A percentile compares a stretch with the other conserved stretches of the same genome.
Conservation (phyloP, 441 rosid genomes). For the Manihot esculenta region DNA sequence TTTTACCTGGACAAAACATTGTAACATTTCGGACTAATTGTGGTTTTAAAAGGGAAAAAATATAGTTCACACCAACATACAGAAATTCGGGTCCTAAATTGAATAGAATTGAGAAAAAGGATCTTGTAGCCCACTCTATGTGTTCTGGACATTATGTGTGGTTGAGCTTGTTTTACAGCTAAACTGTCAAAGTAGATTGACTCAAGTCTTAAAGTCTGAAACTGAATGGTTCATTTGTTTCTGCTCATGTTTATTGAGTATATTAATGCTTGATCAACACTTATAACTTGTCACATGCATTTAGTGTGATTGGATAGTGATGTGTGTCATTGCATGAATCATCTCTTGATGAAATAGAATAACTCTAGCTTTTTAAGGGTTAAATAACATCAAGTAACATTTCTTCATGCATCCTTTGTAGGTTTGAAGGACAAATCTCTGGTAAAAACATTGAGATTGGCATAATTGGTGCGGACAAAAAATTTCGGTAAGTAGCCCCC, state of each 20-base stretch:
- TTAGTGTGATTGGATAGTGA: background rate
- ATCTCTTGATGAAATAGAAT: background rate
- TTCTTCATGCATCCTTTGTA: constrained; percentile 29
- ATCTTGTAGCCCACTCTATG: background rate
- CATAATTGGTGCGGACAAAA: constrained; percentile 80
- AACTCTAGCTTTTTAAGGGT: background rate
- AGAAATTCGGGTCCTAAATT: background rate
- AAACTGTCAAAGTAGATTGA: background rate
- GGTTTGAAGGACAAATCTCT: constrained; percentile 98
- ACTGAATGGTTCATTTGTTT: background rate
- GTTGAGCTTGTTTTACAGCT: background rate
- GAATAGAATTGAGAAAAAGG: background rate
- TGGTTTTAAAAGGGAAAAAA: background rate
- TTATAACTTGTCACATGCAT: background rate
- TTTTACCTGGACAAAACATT: background rate
- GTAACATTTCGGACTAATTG: background rate
- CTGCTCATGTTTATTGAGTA: background rate
- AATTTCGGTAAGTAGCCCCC: constrained; percentile 61
- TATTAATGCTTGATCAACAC: background rate
- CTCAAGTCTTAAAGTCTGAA: background rate
- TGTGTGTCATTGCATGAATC: background rate
- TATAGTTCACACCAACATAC: background rate
- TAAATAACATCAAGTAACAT: background rate
- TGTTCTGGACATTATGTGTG: background rate
- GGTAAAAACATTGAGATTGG: constrained; percentile 97